Conservation (phyloP, 257 asterid genomes). For the Handroanthus guayacan region DNA sequence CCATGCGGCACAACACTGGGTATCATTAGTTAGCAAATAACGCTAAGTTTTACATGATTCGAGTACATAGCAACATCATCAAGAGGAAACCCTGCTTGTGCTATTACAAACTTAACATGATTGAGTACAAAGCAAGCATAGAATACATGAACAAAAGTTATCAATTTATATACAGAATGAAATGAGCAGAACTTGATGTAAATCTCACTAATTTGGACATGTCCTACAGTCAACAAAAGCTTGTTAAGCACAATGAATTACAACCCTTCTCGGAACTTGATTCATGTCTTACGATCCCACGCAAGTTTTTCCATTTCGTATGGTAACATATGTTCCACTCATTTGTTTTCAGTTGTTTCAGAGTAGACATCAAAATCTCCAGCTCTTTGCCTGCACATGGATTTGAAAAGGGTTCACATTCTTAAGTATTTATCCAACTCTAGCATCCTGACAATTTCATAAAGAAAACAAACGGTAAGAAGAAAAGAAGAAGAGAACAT, state of each 20-base stretch:
- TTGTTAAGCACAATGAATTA: background rate
- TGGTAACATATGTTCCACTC: background rate
- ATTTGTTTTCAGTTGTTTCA: background rate
- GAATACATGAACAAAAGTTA: too few relatives aligned
- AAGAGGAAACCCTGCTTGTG: too few relatives aligned
- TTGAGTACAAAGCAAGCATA: too few relatives aligned
- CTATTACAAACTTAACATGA: too few relatives aligned
- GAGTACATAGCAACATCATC: too few relatives aligned
- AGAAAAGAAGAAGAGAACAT: background rate
- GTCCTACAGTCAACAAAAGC: background rate
- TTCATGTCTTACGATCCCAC: background rate
- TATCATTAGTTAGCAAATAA: too few relatives aligned
- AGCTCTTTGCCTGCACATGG: constrained; percentile 5
- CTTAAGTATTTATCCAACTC: constrained; percentile 22
- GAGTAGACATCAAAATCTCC: background rate
- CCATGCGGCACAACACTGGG: too few relatives aligned
- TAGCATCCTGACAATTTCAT: background rate
- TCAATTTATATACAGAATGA: too few relatives aligned
- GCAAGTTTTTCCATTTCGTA: background rate
- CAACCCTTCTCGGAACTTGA: background rate
- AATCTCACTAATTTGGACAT: background rate
- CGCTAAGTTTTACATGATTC: too few relatives aligned
- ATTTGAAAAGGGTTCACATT: constrained; percentile 19
- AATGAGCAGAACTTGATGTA: background rate
- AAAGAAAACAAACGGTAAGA: background rate